Conservation (phyloP, 2,329 filamentous ascomycete species). For the Colletotrichum godetiae region DNA sequence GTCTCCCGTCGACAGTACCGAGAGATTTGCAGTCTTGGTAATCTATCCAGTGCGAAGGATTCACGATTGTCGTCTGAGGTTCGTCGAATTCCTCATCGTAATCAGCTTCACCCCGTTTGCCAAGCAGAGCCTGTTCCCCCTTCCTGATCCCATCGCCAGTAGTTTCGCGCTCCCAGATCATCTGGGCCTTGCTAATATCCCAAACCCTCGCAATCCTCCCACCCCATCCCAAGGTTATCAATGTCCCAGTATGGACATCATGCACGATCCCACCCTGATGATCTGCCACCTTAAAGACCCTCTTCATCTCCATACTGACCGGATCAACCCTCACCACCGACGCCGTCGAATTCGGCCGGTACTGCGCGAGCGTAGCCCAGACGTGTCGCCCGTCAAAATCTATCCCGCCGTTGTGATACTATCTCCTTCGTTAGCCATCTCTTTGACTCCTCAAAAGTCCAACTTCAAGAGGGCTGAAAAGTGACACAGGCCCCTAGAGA, state of each 20-base stretch:
- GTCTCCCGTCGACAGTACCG: slow-evolving; percentile 50
- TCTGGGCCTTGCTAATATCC: slow-evolving; percentile 39
- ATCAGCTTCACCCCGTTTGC: slow-evolving; percentile 47
- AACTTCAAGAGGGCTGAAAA: neutral
- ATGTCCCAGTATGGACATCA: slow-evolving; percentile 46
- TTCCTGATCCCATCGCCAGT: neutral
- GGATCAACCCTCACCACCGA: slow-evolving; percentile 54
- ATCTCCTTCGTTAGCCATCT: slow-evolving; percentile 1
- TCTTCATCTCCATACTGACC: slow-evolving; percentile 46
- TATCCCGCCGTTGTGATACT: slow-evolving; percentile 60
- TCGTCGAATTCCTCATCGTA: slow-evolving; percentile 35
- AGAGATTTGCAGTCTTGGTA: slow-evolving; percentile 66
- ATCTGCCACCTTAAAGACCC: slow-evolving; percentile 50
- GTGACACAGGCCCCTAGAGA: neutral
- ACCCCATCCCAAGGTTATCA: slow-evolving; percentile 61
- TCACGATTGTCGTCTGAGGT: slow-evolving; percentile 42
- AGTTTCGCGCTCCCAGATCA: neutral
- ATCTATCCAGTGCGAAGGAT: slow-evolving; percentile 58
- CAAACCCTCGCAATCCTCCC: slow-evolving; percentile 52
- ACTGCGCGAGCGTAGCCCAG: slow-evolving; percentile 59
- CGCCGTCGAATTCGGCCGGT: slow-evolving; percentile 58
- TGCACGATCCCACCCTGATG: slow-evolving; percentile 61
- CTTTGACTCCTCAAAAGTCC: neutral
- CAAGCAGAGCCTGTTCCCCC: slow-evolving; percentile 36
- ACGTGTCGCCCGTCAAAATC: slow-evolving; percentile 60